A percentile compares a stretch with the other conserved stretches of the same genome.
Evolutionary conservation across 1,139 yeast species (phyloP).

Genomic region (Scheffersomyces lignicola): DNA sequence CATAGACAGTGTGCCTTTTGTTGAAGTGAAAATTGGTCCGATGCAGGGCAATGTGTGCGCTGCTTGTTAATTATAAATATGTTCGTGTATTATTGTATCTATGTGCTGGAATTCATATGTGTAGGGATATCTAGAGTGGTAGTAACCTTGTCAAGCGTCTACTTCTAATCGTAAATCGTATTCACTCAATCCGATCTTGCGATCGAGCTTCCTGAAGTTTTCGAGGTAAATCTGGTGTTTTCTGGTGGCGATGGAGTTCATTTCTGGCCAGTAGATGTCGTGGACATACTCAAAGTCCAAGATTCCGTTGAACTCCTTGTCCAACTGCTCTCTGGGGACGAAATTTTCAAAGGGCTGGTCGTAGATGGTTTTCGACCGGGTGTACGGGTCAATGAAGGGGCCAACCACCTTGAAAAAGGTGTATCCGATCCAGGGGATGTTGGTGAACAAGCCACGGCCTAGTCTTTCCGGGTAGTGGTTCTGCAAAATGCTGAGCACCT

Average conservation of each 20-base stretch:
- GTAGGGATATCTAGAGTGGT: too few relatives aligned
- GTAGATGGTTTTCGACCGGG: conserved; percentile 86
- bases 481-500: conserved; percentile 82
- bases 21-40: too few relatives aligned
- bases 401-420: conserved; percentile 85
- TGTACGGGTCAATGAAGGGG: conserved; percentile 93
- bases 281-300: conserved; percentile 84
- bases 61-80: too few relatives aligned
- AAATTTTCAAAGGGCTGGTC: conserved; percentile 85
- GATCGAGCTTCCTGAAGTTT: conserved; percentile 69
- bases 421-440: conserved; percentile 92
- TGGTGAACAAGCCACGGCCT: conserved; percentile 86
- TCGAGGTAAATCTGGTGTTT: conserved; percentile 57
- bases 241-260: conserved; percentile 56
- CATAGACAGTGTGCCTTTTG: too few relatives aligned
- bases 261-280: conserved; percentile 74
- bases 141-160: neutral
- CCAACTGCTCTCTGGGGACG: conserved; percentile 80
- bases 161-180: conserved; percentile 35
- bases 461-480: conserved; percentile 95
- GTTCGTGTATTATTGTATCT: too few relatives aligned
- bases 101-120: too few relatives aligned
- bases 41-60: too few relatives aligned
- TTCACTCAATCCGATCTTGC: conserved; percentile 69
- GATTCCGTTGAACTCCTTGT: conserved; percentile 78